Evolutionary conservation across 176 grass and related monocot genomes (phyloP), one percentile per base, ranked within the genome.

Genomic region (Avena eriantha): DNA sequence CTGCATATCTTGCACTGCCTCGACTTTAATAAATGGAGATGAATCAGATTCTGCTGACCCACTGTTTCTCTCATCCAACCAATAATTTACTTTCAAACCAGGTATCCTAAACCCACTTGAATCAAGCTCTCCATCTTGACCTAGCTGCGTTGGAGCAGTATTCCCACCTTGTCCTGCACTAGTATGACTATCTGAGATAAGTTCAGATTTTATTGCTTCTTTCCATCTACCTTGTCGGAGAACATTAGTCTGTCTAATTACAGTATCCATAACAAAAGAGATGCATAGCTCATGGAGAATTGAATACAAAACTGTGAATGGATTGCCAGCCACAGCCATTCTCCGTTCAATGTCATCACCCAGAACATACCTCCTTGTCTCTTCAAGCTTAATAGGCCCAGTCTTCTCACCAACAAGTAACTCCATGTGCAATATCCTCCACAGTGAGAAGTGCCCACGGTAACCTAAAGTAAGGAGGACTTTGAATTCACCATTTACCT

Each of bases 311-410:
- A 92, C 81, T 81, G 68, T 91, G 77, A 98, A 92, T 5, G 96
- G 96, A 41, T 94, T 93, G 76, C 94, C 96, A 63, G 84, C 73
- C 54, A 83, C 90, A 73, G 96, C 91, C 93, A 98, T 98, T 72
- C 96, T 93, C 26, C 96, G 91, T 87, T 98, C 96, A 67, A 98
- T 90, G 88, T 98, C 93, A 91, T 98, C 96, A 49, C 93, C 96
- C 22, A 98, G 83, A 87, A 88, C 88, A 31, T 93, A 94, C 80
- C 93, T 80, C 77, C 92, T 92, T 26, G 86, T 77, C 82, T 95
- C 96, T 92, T 98, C 93, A 75, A 98, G 91, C 75, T 89, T 95
- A 87, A 98, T 84, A 77, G 83, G 88, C 73, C 96, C 90, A 21
- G 82, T 91, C 70, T 98, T 98, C 84, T 98, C 96, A 58, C 96